Evolutionary conservation across 2,329 filamentous ascomycete genomes (phyloP), one percentile per base, ranked within the genome.

Genomic region (Ophiocordyceps camponoti-leonardi): DNA sequence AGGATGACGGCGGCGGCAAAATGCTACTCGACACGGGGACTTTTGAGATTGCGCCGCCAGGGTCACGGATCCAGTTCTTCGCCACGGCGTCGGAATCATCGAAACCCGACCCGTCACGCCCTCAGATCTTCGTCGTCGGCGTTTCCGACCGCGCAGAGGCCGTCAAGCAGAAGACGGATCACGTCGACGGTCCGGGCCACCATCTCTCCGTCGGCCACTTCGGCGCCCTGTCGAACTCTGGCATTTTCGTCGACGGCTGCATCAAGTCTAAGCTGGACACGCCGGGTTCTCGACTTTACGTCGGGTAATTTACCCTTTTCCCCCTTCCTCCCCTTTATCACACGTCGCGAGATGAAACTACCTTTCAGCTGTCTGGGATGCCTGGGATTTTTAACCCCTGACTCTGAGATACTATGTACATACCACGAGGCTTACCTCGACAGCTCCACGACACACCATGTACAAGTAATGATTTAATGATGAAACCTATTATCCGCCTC

Each of bases 1-100:
- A 69, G 44, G n/a, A 66, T 80, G 51, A 63, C 72, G 7, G n/a
- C 13, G 33, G 13, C 33, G n/a, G n/a, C 30, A 11, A 31, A 31
- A 31, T 31, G 30, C 30, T 26, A 26, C 23, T 11, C 3, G 30
- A 31, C 30, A 67, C 77, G 53, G 55, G 58, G 44, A 59, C 58
- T 41, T 57, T 52, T 10, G 72, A 75, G 41, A 69, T 84, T 46
- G 75, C 77, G 6, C 69, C 70, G 23, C 69, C 77, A 6, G 82
- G 79, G 8, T 77, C 81, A 14, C 72, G 63, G 43, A 71, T 90
- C 19, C 75, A 82, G 54, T 86, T 84, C 56, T 77, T 82, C 51
- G 66, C 75, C 31, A 62, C 66, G 2, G 52, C 58, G 8, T 44
- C 54, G 0, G 47, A 54, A 56, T 42, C 51, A 54, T 48, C 50